phyloP scores from a whole-genome alignment of 208 protist genomes.

The Trypanosoma grayi region DNA sequence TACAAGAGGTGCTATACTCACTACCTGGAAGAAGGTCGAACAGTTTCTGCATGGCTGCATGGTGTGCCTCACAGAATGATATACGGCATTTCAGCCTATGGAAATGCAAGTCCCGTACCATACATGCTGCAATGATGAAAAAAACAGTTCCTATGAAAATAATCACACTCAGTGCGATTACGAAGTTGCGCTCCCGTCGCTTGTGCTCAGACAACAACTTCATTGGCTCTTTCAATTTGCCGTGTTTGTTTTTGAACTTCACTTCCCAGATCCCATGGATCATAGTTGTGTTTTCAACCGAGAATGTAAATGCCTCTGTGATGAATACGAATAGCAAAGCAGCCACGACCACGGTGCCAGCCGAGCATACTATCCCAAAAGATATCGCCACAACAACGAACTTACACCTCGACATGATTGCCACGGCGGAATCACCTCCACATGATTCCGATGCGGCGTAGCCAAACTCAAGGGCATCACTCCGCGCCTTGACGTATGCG shows the following conservation, averaged over 20 bases:
- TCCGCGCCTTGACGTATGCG: slow-evolving; percentile 21
- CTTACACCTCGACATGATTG: slow-evolving; percentile 5
- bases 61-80: slow-evolving; percentile 33
- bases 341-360: slow-evolving; percentile 14
- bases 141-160: slow-evolving; percentile 25
- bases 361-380: slow-evolving; percentile 26
- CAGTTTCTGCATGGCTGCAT: slow-evolving; percentile 34
- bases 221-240: slow-evolving; percentile 9
- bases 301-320: no score
- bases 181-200: slow-evolving; percentile 17
- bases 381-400: slow-evolving; percentile 24
- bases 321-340: slow-evolving; percentile 33
- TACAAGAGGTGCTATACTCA: slow-evolving; percentile 1
- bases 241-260: no score
- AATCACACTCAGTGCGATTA: slow-evolving; percentile 17
- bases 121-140: slow-evolving; percentile 27
- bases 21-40: not conserved
- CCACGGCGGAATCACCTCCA: slow-evolving; percentile 12
- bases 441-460: slow-evolving; percentile 41
- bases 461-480: slow-evolving; percentile 41
- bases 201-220: slow-evolving; percentile 29
- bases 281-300: no score
- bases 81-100: slow-evolving; percentile 40
- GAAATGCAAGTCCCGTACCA: slow-evolving; percentile 20
- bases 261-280: no score